Conservation (phyloP, 1,284 basidiomycete species). For the Moesziomyces parantarcticus region DNA sequence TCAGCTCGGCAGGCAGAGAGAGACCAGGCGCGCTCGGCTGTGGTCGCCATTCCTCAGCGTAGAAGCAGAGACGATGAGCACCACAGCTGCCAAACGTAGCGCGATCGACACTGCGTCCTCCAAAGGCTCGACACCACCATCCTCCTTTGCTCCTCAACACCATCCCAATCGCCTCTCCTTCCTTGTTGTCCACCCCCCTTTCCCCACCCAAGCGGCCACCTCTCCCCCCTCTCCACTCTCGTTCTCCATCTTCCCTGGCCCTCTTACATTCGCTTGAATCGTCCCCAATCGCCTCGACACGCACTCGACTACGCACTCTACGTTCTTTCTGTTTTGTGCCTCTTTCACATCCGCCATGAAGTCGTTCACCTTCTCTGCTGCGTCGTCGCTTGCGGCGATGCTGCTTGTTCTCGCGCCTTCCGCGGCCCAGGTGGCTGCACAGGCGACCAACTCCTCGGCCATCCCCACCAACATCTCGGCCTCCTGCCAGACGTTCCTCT, state of each 20-base stretch:
- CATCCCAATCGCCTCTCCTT: not conserved
- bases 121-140: too few species aligned
- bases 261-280: too few species aligned
- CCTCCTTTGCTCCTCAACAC: not conserved
- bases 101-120: too few species aligned
- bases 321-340: not conserved
- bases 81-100: too few species aligned
- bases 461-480: constrained; percentile 48
- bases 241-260: not conserved
- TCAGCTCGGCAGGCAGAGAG: too few species aligned
- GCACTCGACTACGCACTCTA: not conserved
- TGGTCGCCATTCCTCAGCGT: too few species aligned
- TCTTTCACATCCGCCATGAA: constrained; percentile 16
- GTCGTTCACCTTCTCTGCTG: constrained; percentile 25
- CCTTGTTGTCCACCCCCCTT: not conserved
- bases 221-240: not conserved
- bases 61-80: too few species aligned
- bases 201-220: not conserved
- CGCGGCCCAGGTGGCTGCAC: constrained; percentile 29
- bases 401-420: constrained; percentile 19
- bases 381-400: constrained; percentile 27
- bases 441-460: constrained; percentile 14
- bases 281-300: too few species aligned
- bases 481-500: constrained; percentile 45
- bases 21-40: too few species aligned